Percentiles rank a stretch among this genome's conserved stretches.
Evolutionary conservation across 2,329 filamentous ascomycete genomes (phyloP).

Genomic region (Penicillium sp.): DNA sequence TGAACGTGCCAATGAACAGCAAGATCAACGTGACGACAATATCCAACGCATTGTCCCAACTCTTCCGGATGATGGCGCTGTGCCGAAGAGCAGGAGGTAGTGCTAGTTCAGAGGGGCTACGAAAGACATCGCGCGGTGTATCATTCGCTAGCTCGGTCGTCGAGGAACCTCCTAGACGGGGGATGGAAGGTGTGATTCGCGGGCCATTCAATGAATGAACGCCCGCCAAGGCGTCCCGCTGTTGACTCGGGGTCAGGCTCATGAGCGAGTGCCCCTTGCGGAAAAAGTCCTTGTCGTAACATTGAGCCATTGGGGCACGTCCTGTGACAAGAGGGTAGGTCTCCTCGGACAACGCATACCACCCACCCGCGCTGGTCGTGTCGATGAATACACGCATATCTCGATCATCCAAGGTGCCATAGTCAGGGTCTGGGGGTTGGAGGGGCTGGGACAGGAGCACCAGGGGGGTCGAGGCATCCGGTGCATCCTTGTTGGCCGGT

Average conservation of each 20-base stretch:
- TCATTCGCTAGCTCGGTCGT: conserved; percentile 40
- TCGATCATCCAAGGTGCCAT: conserved; percentile 52
- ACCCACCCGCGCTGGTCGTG: conserved; percentile 79
- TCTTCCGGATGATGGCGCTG: conserved; percentile 49
- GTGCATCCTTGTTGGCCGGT: conserved; percentile 65
- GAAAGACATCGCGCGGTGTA: conserved; percentile 40
- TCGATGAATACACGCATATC: conserved; percentile 79
- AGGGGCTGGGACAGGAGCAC: conserved; percentile 84
- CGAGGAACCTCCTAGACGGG: conserved; percentile 48
- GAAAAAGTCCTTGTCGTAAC: conserved; percentile 57
- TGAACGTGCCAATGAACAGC: conserved; percentile 43
- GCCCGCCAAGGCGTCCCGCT: conserved; percentile 68
- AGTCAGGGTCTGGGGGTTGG: conserved; percentile 56
- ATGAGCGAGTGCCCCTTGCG: conserved; percentile 40
- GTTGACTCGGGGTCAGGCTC: conserved; percentile 47
- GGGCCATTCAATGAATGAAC: conserved; percentile 64
- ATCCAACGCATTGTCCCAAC: conserved; percentile 49
- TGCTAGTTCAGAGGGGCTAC: conserved; percentile 40
- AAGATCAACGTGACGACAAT: conserved; percentile 47
- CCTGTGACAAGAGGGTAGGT: conserved; percentile 84
- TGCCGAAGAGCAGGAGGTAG: conserved; percentile 43
- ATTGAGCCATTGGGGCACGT: conserved; percentile 60
- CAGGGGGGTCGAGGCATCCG: conserved; percentile 66
- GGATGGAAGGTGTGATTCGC: conserved; percentile 43
- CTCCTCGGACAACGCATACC: conserved; percentile 89